Evolutionary conservation across 2,329 filamentous ascomycete genomes (phyloP), one percentile per base, ranked within the genome.

Genomic region (Emergomyces orientalis): DNA sequence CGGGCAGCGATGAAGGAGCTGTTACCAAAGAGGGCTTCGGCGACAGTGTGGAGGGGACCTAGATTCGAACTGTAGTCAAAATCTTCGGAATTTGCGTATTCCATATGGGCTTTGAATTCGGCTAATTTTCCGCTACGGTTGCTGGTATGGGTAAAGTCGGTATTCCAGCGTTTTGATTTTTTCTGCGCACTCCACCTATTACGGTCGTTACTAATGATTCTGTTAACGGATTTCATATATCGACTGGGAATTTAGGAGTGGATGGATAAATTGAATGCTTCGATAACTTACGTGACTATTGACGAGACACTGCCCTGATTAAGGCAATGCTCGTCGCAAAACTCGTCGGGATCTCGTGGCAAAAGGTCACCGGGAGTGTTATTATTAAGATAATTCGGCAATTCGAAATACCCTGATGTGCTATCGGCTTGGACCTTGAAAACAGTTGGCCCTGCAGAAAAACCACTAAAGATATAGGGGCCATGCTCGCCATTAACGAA

Each of bases 381-480:
- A 25, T 57, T 57, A 32, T 57, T 57, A 22, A 25, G 5, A 51
- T 59, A 59, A 37, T 62, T 59, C 11, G 60, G 60, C 22, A 62
- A 47, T 41, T 62, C 60, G 41, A 59, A 62, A 45, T 56, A 62
- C 34, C 60, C 60, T 17, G 60, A 51, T 8, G 52, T 62, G n/a
- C 27, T 74, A 34, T 68, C 64, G 22, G 73, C 55, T 0, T 64
- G 70, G 17, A 73, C 61, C 34, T 39, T 57, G 22, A 57, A 57
- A 41, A 57, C 54, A 57, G 54, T 57, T 57, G 54, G 54, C 8
- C 32, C 32, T n/a, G 14, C 52, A 2, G 52, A 55, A 11, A 57
- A 39, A 2, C 32, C 7, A 7, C n/a, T n/a, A n/a, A 2, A 2
- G 49, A 11, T 14, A 37, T 57, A 8, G 14, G 1, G 2, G 14